Evolutionary conservation across 331 rosid genomes (phyloP).

Genomic region (Phaseolus coccineus): DNA sequence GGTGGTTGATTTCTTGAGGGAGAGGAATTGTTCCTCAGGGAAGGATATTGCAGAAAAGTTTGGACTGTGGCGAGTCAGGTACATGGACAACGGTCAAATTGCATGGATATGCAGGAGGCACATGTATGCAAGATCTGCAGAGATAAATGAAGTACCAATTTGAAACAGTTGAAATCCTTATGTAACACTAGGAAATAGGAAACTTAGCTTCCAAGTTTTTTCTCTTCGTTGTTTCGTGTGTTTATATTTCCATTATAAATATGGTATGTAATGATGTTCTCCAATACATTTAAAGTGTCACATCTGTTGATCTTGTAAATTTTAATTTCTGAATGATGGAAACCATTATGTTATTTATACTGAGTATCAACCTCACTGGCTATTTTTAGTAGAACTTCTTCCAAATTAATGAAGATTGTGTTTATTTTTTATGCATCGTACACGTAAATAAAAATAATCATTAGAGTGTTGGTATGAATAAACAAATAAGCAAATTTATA

Average conservation of each 20-base stretch:
- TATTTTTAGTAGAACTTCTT: no score
- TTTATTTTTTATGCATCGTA: no score
- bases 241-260: conserved; percentile 6
- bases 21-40: conserved; percentile 78
- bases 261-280: conserved; percentile 21
- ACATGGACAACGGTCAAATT: conserved; percentile 80
- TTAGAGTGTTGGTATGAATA: not conserved
- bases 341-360: not conserved
- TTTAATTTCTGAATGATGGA: conserved; percentile 19
- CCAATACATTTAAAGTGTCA: not conserved
- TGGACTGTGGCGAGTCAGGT: conserved; percentile 90
- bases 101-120: conserved; percentile 97
- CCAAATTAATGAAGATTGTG: no score
- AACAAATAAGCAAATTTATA: not conserved
- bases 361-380: not conserved
- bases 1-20: conserved; percentile 94
- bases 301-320: not conserved
- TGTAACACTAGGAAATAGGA: conserved; percentile 13
- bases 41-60: conserved; percentile 95
- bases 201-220: conserved; percentile 31
- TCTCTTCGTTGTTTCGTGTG: not conserved
- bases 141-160: conserved; percentile 84
- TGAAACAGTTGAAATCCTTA: conserved; percentile 47
- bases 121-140: conserved; percentile 76
- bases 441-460: no score